phyloP scores from a whole-genome alignment of 768 basidiomycete genomes.

The Galerina marginata region DNA sequence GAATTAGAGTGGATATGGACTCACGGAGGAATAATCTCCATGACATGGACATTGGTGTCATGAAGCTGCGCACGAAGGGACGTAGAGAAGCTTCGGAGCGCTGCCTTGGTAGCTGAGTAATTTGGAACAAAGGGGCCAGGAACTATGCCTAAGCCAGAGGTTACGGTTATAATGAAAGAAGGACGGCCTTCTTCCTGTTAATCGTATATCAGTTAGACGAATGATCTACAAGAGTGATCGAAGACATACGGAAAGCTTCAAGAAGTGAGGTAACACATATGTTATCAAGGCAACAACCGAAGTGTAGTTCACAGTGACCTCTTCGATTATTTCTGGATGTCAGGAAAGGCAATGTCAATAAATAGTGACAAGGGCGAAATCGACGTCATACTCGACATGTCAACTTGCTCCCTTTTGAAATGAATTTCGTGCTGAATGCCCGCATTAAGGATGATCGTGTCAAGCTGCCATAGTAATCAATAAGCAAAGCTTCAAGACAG shows the following conservation, averaged over 20 bases:
- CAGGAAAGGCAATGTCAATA: background rate
- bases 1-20: slow-evolving; percentile 21
- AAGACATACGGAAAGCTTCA: slow-evolving; percentile 51
- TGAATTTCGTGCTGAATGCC: slow-evolving; percentile 57
- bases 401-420: slow-evolving; percentile 48
- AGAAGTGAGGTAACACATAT: slow-evolving; percentile 58
- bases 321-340: slow-evolving; percentile 43
- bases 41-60: slow-evolving; percentile 55
- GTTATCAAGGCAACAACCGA: slow-evolving; percentile 54
- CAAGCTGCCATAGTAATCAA: slow-evolving; percentile 43
- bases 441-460: slow-evolving; percentile 58
- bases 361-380: background rate
- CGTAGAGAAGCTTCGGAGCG: slow-evolving; percentile 55
- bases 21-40: slow-evolving; percentile 65
- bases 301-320: slow-evolving; percentile 60
- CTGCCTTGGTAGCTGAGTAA: slow-evolving; percentile 65
- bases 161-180: slow-evolving; percentile 55
- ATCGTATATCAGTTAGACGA: background rate
- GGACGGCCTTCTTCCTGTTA: slow-evolving; percentile 48
- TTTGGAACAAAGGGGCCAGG: slow-evolving; percentile 48
- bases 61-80: slow-evolving; percentile 53
- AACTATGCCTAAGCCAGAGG: slow-evolving; percentile 55
- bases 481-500: no score
- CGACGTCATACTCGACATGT: slow-evolving; percentile 35
- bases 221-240: background rate